Evolutionary conservation across 208 protist genomes (phyloP).

Genomic region (Trypanosoma vivax): DNA sequence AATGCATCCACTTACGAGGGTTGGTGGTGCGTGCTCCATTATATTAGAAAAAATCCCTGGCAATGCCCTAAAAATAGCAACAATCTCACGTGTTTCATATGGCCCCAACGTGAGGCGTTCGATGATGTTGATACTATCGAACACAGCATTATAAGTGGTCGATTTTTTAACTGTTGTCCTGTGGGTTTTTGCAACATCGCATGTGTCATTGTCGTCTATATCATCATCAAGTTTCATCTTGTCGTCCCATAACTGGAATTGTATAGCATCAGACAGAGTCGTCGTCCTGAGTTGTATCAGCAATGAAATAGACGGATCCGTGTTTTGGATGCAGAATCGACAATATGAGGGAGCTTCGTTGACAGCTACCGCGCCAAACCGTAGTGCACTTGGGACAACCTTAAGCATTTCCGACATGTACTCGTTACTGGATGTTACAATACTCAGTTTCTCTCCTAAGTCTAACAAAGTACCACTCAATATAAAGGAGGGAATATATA

Average conservation of each 20-base stretch:
- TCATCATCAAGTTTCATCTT: slow-evolving; percentile 30
- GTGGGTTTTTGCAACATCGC: background rate
- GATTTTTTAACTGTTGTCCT: background rate
- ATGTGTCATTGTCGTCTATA: background rate
- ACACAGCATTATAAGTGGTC: slow-evolving; percentile 48
- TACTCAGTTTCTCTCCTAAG: background rate
- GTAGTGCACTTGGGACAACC: background rate
- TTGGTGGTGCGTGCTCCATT: slow-evolving; percentile 27
- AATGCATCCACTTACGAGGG: slow-evolving; percentile 34
- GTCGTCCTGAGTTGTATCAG: background rate
- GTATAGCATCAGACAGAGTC: background rate
- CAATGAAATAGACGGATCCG: background rate
- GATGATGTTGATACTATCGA: slow-evolving; percentile 53
- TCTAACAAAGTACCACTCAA: too few relatives aligned
- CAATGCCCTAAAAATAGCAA: slow-evolving; percentile 54
- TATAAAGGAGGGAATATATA: too few relatives aligned
- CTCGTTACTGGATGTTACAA: background rate
- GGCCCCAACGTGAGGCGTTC: slow-evolving; percentile 27
- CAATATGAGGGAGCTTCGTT: background rate
- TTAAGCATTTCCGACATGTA: background rate
- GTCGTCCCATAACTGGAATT: background rate
- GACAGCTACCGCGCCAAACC: background rate
- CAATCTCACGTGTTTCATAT: slow-evolving; percentile 37
- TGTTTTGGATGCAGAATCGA: background rate
- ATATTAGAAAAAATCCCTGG: slow-evolving; percentile 43